Evolutionary conservation across 2,329 filamentous ascomycete species (phyloP).

Genomic region (Didymella exigua): DNA sequence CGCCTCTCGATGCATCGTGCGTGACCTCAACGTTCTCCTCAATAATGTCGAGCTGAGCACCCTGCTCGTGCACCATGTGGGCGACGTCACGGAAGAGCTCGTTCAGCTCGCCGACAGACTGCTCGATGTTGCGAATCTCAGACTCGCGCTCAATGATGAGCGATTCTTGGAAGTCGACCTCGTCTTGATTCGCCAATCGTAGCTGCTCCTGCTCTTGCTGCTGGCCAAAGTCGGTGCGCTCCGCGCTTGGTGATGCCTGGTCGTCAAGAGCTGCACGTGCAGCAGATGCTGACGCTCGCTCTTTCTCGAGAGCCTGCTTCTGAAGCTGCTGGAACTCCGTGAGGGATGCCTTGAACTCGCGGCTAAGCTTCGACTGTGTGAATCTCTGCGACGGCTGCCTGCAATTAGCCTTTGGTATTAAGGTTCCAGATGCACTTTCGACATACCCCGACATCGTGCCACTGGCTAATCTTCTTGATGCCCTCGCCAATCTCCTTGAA

Average conservation of each 20-base stretch:
- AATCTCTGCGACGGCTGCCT: slow-evolving; percentile 89
- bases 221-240: slow-evolving; percentile 55
- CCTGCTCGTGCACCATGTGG: slow-evolving; percentile 94
- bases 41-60: slow-evolving; percentile 85
- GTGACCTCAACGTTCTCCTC: slow-evolving; percentile 86
- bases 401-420: slow-evolving; percentile 25
- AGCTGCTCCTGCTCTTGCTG: slow-evolving; percentile 71
- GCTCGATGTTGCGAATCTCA: slow-evolving; percentile 97
- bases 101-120: slow-evolving; percentile 92
- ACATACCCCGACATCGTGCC: slow-evolving; percentile 73
- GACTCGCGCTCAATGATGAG: slow-evolving; percentile 95
- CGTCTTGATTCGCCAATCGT: slow-evolving; percentile 85
- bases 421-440: neutral
- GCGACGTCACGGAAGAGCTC: slow-evolving; percentile 98
- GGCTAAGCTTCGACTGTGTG: slow-evolving; percentile 91
- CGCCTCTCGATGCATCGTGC: slow-evolving; percentile 79
- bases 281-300: slow-evolving; percentile 82
- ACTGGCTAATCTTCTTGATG: slow-evolving; percentile 87
- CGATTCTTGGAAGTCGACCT: slow-evolving; percentile 96
- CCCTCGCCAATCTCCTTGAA: slow-evolving; percentile 95
- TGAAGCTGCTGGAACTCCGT: slow-evolving; percentile 94
- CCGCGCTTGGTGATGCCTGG: slow-evolving; percentile 48
- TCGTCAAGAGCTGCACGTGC: slow-evolving; percentile 80
- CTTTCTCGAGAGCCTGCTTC: slow-evolving; percentile 86
- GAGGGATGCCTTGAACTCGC: slow-evolving; percentile 87